A percentile compares a stretch with the other conserved stretches of the same genome.
phyloP scores from a whole-genome alignment of 2,329 filamentous ascomycete genomes.

The Epichloe aotearoae region DNA sequence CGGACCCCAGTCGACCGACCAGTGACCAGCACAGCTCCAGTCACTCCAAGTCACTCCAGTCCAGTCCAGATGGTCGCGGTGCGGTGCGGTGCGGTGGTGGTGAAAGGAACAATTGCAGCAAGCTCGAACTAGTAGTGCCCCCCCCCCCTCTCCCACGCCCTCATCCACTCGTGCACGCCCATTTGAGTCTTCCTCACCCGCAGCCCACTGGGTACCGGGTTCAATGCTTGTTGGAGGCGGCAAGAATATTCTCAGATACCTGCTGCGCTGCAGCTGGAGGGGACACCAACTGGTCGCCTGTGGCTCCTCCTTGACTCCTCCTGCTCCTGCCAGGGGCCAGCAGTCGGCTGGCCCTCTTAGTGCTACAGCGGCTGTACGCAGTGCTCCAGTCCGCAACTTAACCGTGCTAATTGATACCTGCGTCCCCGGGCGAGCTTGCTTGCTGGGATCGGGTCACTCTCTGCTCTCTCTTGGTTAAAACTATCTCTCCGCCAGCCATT shows the following conservation, averaged over 20 bases:
- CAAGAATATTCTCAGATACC: background rate
- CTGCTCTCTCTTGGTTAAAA: constrained; percentile 19
- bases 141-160: background rate
- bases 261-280: background rate
- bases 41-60: no score
- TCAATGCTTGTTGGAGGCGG: background rate
- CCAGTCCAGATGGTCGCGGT: no score
- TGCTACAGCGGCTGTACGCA: background rate
- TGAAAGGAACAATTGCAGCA: background rate
- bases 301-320: background rate
- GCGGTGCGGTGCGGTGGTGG: background rate
- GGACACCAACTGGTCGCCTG: background rate
- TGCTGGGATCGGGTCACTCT: constrained; percentile 4
- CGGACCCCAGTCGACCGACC: background rate
- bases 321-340: constrained; percentile 3
- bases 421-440: background rate
- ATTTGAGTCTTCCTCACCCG: background rate
- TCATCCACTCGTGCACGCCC: background rate
- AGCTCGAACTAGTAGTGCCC: background rate
- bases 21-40: no score
- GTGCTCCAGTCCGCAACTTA: background rate
- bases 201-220: background rate
- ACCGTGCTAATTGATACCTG: background rate
- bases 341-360: background rate
- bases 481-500: constrained; percentile 40